phyloP scores from a whole-genome alignment of 2,329 filamentous ascomycete genomes.

The Pestalotiopsis sp. region DNA sequence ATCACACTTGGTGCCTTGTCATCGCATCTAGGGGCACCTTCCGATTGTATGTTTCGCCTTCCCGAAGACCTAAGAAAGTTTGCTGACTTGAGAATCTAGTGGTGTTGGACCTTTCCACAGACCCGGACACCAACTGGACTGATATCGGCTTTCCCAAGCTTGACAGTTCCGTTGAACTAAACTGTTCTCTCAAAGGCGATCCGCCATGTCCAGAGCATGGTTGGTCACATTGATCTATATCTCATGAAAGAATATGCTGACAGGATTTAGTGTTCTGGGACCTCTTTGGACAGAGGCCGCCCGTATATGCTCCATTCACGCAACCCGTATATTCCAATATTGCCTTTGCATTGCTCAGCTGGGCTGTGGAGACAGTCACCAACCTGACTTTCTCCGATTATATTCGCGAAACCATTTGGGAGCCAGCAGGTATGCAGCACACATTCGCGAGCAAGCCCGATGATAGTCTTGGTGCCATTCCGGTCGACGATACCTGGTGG shows the following conservation, averaged over 20 bases:
- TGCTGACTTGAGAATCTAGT: not conserved
- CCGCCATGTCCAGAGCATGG: not conserved
- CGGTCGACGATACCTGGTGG: slow-evolving; percentile 25
- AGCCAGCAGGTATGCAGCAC: slow-evolving; percentile 19
- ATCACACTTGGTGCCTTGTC: slow-evolving; percentile 32
- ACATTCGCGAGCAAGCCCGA: slow-evolving; percentile 25
- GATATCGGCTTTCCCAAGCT: slow-evolving; percentile 6
- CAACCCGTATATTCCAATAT: slow-evolving; percentile 27
- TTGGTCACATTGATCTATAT: not conserved
- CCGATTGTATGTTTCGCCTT: not conserved
- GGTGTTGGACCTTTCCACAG: not conserved
- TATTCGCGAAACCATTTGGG: slow-evolving; percentile 20
- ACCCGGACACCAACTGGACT: not conserved
- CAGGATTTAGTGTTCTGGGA: slow-evolving; percentile 2
- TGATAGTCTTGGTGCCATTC: slow-evolving; percentile 24
- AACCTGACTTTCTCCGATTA: slow-evolving; percentile 8
- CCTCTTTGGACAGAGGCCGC: slow-evolving; percentile 11
- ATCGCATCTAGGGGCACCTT: slow-evolving; percentile 20
- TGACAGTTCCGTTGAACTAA: not conserved
- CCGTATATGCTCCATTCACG: slow-evolving; percentile 35
- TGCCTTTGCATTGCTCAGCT: slow-evolving; percentile 24
- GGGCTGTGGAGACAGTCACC: slow-evolving; percentile 15
- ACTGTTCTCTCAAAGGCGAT: slow-evolving; percentile 5
- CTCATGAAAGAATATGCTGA: not conserved
- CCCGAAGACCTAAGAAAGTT: not conserved